These are phyloP conservation scores for Apiospora kogelbergensis DNA, from an alignment of 2,329 filamentous ascomycete species.

Conservation along the genomic window DNA sequence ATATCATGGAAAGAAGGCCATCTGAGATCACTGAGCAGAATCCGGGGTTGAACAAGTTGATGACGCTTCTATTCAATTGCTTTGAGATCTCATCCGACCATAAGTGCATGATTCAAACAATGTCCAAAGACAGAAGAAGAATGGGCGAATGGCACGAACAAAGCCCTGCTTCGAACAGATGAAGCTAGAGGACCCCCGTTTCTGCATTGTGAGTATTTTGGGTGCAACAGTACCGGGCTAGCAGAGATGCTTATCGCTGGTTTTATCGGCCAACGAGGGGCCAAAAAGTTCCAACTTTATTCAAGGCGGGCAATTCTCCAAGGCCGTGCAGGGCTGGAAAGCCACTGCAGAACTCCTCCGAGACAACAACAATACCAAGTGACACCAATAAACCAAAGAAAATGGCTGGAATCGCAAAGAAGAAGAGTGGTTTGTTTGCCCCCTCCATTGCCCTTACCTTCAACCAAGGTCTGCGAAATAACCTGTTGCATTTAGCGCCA, in stretches of 20 bases:
- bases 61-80: neutral
- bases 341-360: neutral
- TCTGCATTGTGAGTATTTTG: neutral
- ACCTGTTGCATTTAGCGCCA: slow-evolving; percentile 42
- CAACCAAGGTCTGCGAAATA: neutral
- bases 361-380: slow-evolving; percentile 6
- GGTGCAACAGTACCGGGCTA: neutral
- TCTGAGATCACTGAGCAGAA: neutral
- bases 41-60: neutral
- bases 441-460: neutral
- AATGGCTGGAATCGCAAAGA: slow-evolving; percentile 35
- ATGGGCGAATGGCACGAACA: neutral
- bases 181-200: neutral
- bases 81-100: neutral
- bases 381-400: slow-evolving; percentile 11
- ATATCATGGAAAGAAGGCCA: neutral
- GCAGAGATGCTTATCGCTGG: slow-evolving; percentile 12
- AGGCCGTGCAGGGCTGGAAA: neutral
- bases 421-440: slow-evolving; percentile 26
- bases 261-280: slow-evolving; percentile 12
- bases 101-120: neutral
- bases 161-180: neutral
- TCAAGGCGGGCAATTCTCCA: slow-evolving; percentile 1
- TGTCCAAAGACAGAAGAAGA: neutral
- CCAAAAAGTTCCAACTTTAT: slow-evolving; percentile 12